Evolutionary conservation across 1,284 basidiomycete genomes (phyloP).

Genomic region (Anthracocystis setariae): DNA sequence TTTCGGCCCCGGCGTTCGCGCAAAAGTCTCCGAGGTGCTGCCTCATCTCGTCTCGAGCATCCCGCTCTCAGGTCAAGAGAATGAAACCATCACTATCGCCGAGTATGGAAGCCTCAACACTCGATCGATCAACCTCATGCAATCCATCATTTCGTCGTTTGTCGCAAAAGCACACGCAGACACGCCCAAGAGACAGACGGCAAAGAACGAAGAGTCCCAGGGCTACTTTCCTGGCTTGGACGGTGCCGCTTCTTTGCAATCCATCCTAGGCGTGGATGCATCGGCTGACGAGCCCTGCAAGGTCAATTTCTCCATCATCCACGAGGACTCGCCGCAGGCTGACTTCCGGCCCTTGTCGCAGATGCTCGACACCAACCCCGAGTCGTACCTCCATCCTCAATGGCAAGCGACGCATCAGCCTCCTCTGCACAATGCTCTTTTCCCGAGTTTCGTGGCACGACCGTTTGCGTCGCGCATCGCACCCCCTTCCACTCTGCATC

Average conservation of each 20-base stretch:
- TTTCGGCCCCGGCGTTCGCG: slow-evolving; percentile 65
- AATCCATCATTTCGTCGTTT: slow-evolving; percentile 64
- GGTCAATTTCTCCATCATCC: slow-evolving; percentile 66
- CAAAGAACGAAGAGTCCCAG: slow-evolving; percentile 20
- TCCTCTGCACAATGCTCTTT: slow-evolving; percentile 64
- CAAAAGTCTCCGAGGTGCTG: slow-evolving; percentile 62
- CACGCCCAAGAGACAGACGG: slow-evolving; percentile 22
- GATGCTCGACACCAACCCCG: slow-evolving; percentile 58
- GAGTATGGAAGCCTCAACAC: slow-evolving; percentile 68
- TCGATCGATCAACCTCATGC: slow-evolving; percentile 64
- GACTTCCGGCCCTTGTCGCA: slow-evolving; percentile 67
- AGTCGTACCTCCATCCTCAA: slow-evolving; percentile 61
- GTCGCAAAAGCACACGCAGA: slow-evolving; percentile 34
- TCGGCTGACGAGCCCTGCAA: slow-evolving; percentile 40
- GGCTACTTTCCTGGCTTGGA: slow-evolving; percentile 41
- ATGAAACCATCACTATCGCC: slow-evolving; percentile 62
- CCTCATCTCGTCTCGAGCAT: slow-evolving; percentile 52
- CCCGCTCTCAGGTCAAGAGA: slow-evolving; percentile 49
- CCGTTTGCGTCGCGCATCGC: slow-evolving; percentile 67
- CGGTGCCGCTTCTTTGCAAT: slow-evolving; percentile 29
- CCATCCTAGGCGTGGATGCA: slow-evolving; percentile 36
- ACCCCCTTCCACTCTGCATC: slow-evolving; percentile 63
- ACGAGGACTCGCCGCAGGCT: slow-evolving; percentile 63
- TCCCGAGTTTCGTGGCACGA: slow-evolving; percentile 61
- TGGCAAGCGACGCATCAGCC: slow-evolving; percentile 60